Evolutionary conservation across 805 yeast genomes (phyloP), one percentile per base, ranked within the genome.

Genomic region (Maudiozyma pseudohumilis): DNA sequence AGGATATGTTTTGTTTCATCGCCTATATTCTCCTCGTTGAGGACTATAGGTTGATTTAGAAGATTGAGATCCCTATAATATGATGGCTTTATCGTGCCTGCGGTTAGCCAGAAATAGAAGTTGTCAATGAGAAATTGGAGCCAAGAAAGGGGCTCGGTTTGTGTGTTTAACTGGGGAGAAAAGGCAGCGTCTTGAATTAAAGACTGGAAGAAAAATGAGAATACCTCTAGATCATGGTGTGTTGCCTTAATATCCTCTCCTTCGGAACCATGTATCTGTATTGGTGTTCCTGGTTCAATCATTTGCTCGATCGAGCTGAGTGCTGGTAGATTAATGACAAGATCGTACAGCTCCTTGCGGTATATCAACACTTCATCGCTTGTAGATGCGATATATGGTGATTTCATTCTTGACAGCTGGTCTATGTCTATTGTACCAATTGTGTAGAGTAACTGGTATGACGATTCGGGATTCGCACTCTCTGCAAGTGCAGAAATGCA

Each of bases 91-190:
- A 49, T 25, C 33, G 43, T 45, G 8, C 59, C 59, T 5, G 55
- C 61, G 2, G 60, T 56, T 5, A 47, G 44, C 44, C 53, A 43
- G 40, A 50, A 50, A 38, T 53, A 58, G 15, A 55, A 38, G 1
- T 51, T 50, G 42, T 58, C 61, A 13, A 56, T 50, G 4, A 56
- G 34, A 34, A 44, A 53, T 39, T 58, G 61, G 5, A 49, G 40
- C 63, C 63, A 58, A 4, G 57, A 44, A 9, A 49, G 35, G 1
- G 58, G 47, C 35, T 58, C 61, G 5, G 50, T 44, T 20, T 47
- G 32, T 12, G 35, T 33, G 11, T 29, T 20, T 11, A 42, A 33
- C 25, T 45, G 48, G 3, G 24, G 23, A 10, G 27, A 24, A 12
- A 56, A 42, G 3, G 49, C 22, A 18, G 47, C 42, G 25, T 52